Conservation (phyloP, 805 yeast genomes). For the Metschnikowia henanensis region DNA sequence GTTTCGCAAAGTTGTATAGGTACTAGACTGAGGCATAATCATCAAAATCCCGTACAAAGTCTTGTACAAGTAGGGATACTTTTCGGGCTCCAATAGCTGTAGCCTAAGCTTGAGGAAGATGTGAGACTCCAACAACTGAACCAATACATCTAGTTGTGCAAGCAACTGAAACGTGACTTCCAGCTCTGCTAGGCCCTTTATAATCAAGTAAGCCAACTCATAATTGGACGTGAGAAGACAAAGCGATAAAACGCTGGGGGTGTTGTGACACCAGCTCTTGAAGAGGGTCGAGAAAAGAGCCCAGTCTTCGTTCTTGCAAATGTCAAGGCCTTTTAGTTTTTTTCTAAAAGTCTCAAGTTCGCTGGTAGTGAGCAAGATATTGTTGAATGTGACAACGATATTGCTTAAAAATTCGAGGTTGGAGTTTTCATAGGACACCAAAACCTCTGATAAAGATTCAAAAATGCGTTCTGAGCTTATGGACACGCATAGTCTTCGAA, state of each 20-base stretch:
- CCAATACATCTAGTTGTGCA: conserved; percentile 85
- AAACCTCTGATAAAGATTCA: conserved; percentile 72
- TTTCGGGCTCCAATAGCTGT: conserved; percentile 86
- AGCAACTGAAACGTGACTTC: conserved; percentile 78
- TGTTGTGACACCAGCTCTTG: conserved; percentile 88
- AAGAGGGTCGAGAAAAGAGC: conserved; percentile 72
- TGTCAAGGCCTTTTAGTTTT: conserved; percentile 57
- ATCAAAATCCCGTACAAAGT: conserved; percentile 89
- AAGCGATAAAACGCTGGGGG: conserved; percentile 83
- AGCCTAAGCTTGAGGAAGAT: conserved; percentile 84
- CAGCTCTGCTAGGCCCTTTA: conserved; percentile 76
- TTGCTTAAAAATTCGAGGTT: conserved; percentile 72
- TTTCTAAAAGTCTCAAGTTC: conserved; percentile 73
- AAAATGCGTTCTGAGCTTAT: conserved; percentile 83
- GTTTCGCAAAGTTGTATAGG: conserved; percentile 78
- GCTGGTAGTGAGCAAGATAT: conserved; percentile 81
- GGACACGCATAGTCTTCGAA: conserved; percentile 79
- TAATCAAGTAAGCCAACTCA: conserved; percentile 80
- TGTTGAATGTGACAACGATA: conserved; percentile 85
- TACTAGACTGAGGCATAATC: conserved; percentile 92
- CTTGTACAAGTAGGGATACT: conserved; percentile 76
- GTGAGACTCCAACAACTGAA: conserved; percentile 90
- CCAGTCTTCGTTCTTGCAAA: conserved; percentile 56
- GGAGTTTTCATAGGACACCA: conserved; percentile 50
- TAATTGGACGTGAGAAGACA: conserved; percentile 87